Evolutionary conservation across 257 asterid genomes (phyloP).

Genomic region (Solanum chilense): DNA sequence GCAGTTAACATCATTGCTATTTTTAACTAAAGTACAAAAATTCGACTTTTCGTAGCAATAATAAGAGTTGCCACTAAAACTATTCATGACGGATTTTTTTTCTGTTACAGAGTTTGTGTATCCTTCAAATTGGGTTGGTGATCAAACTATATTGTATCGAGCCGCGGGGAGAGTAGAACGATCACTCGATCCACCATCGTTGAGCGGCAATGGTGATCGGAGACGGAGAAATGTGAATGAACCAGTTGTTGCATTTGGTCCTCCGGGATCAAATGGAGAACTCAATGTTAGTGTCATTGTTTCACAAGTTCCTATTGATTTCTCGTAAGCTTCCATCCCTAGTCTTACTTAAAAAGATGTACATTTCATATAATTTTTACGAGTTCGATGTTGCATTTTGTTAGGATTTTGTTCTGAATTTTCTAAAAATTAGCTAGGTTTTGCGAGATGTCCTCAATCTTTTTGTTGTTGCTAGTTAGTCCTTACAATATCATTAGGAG

Average conservation of each 20-base stretch:
- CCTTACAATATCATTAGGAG: not conserved
- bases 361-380: not conserved
- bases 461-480: not conserved
- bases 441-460: not conserved
- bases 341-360: not conserved
- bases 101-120: slow-evolving; percentile 51
- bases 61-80: not conserved
- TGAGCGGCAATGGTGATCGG: slow-evolving; percentile 9
- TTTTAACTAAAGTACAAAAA: not conserved
- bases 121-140: slow-evolving; percentile 88
- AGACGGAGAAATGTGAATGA: slow-evolving; percentile 39
- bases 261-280: slow-evolving; percentile 92
- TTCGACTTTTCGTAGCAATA: not conserved
- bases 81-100: not conserved
- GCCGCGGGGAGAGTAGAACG: slow-evolving; percentile 74
- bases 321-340: slow-evolving; percentile 48
- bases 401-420: not conserved
- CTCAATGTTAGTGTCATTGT: slow-evolving; percentile 88
- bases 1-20: not conserved
- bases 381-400: not conserved
- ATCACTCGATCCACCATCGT: slow-evolving; percentile 62
- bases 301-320: slow-evolving; percentile 55
- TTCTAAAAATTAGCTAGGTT: not conserved
- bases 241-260: slow-evolving; percentile 86
- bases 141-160: slow-evolving; percentile 62